Base-by-base conservation (phyloP, 768 basidiomycete species). In the Boletales sp. region DNA sequence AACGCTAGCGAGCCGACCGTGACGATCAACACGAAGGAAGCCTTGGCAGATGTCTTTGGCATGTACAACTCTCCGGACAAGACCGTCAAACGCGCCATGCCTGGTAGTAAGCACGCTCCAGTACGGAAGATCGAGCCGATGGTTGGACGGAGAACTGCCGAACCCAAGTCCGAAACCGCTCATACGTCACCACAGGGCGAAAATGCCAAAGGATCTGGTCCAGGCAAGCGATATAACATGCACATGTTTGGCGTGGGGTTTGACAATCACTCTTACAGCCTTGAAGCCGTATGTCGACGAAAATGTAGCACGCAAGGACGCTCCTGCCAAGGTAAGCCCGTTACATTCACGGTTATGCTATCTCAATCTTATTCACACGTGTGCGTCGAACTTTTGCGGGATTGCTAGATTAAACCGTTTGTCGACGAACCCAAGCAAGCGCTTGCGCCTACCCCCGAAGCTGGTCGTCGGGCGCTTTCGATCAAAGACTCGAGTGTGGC, bases 21-120 rank as follows among this genome's bases (percentile, higher is more conserved):
- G 7, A 99, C 96, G 1, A 92, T 98, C 59, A 96, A 96, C 65
- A 99, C 96, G 28, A 94, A 93, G 66, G 90, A 92, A 55, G 96
- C 96, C 4, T 76, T 96, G 32, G 88, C 83, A 12, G 93, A 97
- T 62, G 92, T 98, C 37, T 93, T 94, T 70, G 87, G 86, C 46
- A 93, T 98, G 87, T 98, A 94, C 65, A 95, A 96, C 65, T 90
- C 88, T 9, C 89, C 89, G 3, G 88, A 90, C 53, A 89, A 84
- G 70, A 85, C 85, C 0, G 74, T 76, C 40, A 81, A 78, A 44
- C 67, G 76, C 21, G 58, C 73, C 14, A 64, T 74, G 57, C 78
- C 80, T 5, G 86, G 87, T 19, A 86, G 82, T 57, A 88, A 87
- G 61, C 80, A 88, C 61, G 86, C 84, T 0, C 85, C 86, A 31